Evolutionary conservation across 441 rosid species (phyloP), one percentile per base, ranked within the genome.

Genomic region (Jatropha podagrica): DNA sequence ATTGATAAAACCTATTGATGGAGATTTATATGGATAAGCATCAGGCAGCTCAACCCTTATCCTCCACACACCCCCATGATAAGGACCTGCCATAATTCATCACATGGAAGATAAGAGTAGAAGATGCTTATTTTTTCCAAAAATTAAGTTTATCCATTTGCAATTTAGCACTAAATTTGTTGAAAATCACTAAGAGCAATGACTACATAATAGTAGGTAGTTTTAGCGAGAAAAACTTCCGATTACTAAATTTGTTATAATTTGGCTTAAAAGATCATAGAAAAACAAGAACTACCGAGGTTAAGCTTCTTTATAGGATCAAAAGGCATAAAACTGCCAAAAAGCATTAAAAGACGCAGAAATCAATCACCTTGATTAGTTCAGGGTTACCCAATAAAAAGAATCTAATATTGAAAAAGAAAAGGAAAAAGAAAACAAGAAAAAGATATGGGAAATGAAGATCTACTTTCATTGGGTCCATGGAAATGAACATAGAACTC

Each of bases 61-160:
- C 81, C 85, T 89, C 97, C 97, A 90, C 74, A 90, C 89, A 73
- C 95, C 95, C 40, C 92, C 97, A 78, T 92, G 91, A 75, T 92
- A 92, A 71, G 84, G 89, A 79, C 97, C 97, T 92, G 85, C 71
- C 84, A 76, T 40, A 77, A 74, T 76, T 82, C 82, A 76, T 76
- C 41, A 77, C 23, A 75, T 4, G 55, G 59, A 32, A 41, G 62
- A 44, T 46, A 56, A 20, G 41, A 20, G 42, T 42, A 48, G 37
- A 72, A 71, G 76, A 63, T 64, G 58, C 32, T 37, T 8, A 52
- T n/a, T n/a, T 77, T 23, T 67, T 56, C 71, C 74, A 42, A 62
- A 63, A 15, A 38, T 49, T 8, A 62, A 32, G 55, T 65, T 69
- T 59, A 58, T 54, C 55, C 76, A 14, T 46, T 71, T 54, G 51